phyloP scores from a whole-genome alignment of 225 moss, liverwort and hornwort genomes.

The Physcomitrium patens region DNA sequence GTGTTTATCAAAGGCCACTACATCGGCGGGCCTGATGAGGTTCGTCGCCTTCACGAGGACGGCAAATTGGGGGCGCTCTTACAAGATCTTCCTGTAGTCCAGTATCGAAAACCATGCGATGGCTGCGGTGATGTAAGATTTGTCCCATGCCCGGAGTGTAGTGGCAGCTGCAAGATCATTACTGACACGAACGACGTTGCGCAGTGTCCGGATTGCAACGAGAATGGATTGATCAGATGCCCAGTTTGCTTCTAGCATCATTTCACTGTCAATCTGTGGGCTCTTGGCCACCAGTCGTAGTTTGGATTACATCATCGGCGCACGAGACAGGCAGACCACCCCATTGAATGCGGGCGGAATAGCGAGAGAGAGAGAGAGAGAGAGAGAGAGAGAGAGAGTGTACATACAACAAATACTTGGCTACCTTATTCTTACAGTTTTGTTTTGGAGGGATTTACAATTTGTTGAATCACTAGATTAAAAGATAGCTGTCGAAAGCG shows the following conservation, averaged over 20 bases:
- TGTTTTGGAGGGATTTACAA: conserved; percentile 4
- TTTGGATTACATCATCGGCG: neutral
- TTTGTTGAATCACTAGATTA: too few species aligned
- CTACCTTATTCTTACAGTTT: conserved; percentile 42
- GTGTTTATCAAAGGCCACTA: conserved; percentile 68
- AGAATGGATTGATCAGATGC: conserved; percentile 70
- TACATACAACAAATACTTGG: conserved; percentile 41
- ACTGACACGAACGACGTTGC: conserved; percentile 56
- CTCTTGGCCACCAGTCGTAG: neutral
- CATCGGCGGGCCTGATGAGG: conserved; percentile 67
- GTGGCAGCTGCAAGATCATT: conserved; percentile 73
- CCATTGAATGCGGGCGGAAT: conserved; percentile 18
- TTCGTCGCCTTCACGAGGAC: conserved; percentile 65
- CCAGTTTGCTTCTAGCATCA: conserved; percentile 59
- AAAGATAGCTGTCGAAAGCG: too few species aligned
- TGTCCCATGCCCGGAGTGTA: conserved; percentile 66
- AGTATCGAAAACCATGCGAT: conserved; percentile 54
- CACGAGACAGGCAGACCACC: conserved; percentile 39
- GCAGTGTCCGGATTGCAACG: conserved; percentile 62
- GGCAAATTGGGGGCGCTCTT: conserved; percentile 55
- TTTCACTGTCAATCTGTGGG: neutral
- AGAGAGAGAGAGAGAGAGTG: conserved; percentile 33
- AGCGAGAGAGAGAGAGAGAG: too few species aligned
- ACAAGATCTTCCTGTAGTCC: conserved; percentile 40
- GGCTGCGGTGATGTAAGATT: conserved; percentile 76